phyloP scores from a whole-genome alignment of 2,329 filamentous ascomycete genomes.

The Verticillium dahliae region DNA sequence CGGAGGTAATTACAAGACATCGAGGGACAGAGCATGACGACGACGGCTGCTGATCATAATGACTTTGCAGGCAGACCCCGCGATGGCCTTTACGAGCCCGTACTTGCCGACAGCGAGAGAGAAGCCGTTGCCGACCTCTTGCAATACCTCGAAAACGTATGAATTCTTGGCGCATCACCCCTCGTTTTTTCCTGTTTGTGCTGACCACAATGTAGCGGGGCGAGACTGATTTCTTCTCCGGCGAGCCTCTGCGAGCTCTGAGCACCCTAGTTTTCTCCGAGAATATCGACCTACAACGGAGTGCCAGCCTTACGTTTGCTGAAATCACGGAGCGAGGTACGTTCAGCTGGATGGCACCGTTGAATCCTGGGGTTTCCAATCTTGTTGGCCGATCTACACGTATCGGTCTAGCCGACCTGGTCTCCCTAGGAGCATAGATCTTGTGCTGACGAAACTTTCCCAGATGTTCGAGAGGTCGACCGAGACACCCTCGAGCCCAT shows the following conservation, averaged over 20 bases:
- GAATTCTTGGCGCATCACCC: conserved; percentile 19
- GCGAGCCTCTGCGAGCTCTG: conserved; percentile 85
- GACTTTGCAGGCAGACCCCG: conserved; percentile 58
- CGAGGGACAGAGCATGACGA: not conserved
- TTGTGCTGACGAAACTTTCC: conserved; percentile 8
- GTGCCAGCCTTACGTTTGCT: conserved; percentile 95
- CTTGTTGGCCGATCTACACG: not conserved
- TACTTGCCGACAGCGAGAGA: conserved; percentile 90
- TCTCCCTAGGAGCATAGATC: not conserved
- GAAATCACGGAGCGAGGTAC: conserved; percentile 96
- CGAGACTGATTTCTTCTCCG: conserved; percentile 97
- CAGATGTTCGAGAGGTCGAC: conserved; percentile 95
- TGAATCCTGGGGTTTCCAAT: not conserved
- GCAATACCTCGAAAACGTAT: conserved; percentile 92
- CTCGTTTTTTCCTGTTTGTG: not conserved
- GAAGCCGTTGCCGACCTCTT: conserved; percentile 94
- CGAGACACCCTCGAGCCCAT: conserved; percentile 93
- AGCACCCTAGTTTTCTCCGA: conserved; percentile 97
- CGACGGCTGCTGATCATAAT: conserved; percentile 19
- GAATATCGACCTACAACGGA: conserved; percentile 95
- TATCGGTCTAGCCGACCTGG: conserved; percentile 3
- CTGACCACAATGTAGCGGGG: conserved; percentile 58
- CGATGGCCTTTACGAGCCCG: conserved; percentile 77
- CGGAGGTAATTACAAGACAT: conserved; percentile 33
- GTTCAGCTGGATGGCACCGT: not conserved